Percentiles rank a stretch among this genome's conserved stretches.
These are phyloP conservation scores for Zelonia costaricensis DNA, from an alignment of 208 protist species.

Conservation along the genomic window DNA sequence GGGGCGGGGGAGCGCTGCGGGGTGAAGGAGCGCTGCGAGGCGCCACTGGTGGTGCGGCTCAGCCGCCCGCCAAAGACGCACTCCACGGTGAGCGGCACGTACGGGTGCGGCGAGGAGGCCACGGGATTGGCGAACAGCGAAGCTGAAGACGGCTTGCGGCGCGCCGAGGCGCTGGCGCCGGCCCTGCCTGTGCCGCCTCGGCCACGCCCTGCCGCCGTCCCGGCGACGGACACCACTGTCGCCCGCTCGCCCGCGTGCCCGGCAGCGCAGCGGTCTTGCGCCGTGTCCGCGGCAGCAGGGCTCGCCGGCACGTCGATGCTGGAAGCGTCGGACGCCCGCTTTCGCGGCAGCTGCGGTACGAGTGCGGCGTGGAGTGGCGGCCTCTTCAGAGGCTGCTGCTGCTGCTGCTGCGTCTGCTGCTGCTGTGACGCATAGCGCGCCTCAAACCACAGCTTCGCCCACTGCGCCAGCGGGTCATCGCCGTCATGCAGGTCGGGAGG, in stretches of 20 bases:
- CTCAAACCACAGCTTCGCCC: conserved; percentile 40
- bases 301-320: too few relatives aligned
- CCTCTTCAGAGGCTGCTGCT: neutral
- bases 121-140: neutral
- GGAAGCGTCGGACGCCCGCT: too few relatives aligned
- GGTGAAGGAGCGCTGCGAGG: neutral
- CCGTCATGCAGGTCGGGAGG: conserved; percentile 6
- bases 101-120: conserved; percentile 2
- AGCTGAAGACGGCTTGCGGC: neutral
- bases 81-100: conserved; percentile 8
- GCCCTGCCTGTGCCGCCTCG: too few relatives aligned
- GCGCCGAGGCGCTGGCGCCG: neutral
- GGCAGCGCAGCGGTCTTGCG: too few relatives aligned
- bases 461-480: conserved; percentile 11
- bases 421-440: neutral
- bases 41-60: conserved; percentile 6
- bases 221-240: too few relatives aligned
- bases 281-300: too few relatives aligned
- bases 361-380: too few relatives aligned
- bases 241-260: too few relatives aligned
- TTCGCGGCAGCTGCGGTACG: too few relatives aligned
- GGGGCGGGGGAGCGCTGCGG: too few relatives aligned
- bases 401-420: neutral
- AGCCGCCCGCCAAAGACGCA: neutral
- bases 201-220: too few relatives aligned